phyloP scores from a whole-genome alignment of 148 eudicot genomes.

The Gaultheria prostrata region DNA sequence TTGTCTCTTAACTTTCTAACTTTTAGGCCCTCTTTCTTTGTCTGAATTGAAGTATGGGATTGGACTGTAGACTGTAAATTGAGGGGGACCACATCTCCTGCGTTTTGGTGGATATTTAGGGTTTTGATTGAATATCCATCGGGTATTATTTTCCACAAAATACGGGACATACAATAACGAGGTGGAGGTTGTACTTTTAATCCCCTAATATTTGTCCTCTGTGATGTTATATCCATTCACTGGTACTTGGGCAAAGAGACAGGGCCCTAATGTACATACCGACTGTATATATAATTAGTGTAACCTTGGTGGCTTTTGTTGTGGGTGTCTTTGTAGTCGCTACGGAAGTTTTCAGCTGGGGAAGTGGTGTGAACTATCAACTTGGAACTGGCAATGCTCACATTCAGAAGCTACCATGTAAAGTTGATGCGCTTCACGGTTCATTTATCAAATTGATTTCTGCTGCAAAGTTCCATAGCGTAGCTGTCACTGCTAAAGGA shows the following conservation, averaged over 20 bases:
- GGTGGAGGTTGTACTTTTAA: neutral
- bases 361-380: constrained; percentile 99
- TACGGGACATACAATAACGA: neutral
- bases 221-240: neutral
- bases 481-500: constrained; percentile 77
- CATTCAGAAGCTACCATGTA: constrained; percentile 91
- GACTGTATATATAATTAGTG: neutral
- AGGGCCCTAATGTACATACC: constrained; percentile 1
- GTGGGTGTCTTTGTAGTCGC: constrained; percentile 38
- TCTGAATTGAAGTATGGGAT: neutral
- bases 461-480: constrained; percentile 97
- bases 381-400: constrained; percentile 99
- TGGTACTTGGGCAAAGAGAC: neutral
- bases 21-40: neutral
- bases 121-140: neutral
- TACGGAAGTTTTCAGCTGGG: constrained; percentile 98
- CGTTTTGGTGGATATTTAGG: neutral
- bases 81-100: neutral
- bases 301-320: neutral
- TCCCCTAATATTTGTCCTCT: neutral
- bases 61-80: neutral
- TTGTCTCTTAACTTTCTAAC: neutral
- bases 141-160: neutral
- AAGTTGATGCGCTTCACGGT: constrained; percentile 86
- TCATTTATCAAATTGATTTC: constrained; percentile 64